These are phyloP conservation scores for Aspergillus japonicus DNA, from an alignment of 2,329 filamentous ascomycete species.

Conservation along the genomic window DNA sequence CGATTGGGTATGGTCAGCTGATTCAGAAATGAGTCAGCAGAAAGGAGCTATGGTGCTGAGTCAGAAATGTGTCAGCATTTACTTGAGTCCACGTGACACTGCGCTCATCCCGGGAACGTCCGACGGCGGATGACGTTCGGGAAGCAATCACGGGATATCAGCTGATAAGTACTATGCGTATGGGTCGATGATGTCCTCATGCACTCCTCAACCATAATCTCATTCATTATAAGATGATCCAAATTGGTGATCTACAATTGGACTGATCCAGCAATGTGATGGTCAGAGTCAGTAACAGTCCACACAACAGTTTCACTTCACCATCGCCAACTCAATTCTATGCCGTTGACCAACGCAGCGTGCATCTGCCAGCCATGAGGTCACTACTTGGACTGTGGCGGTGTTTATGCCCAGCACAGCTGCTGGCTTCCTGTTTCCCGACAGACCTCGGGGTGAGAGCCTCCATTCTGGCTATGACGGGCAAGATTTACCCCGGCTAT, in stretches of 20 bases:
- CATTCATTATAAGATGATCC: too few species aligned
- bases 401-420: not conserved
- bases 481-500: not conserved
- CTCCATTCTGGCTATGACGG: not conserved
- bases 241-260: too few species aligned
- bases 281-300: too few species aligned
- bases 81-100: not conserved
- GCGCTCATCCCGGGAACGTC: constrained; percentile 15
- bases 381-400: not conserved
- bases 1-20: constrained; percentile 7
- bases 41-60: not conserved
- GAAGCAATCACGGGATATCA: constrained; percentile 9
- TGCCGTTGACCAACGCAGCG: not conserved
- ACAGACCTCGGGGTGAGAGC: not conserved
- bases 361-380: not conserved
- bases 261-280: too few species aligned
- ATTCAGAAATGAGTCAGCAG: constrained; percentile 7
- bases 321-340: not conserved
- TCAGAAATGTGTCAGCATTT: constrained; percentile 9
- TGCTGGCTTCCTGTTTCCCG: not conserved
- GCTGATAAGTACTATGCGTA: not conserved
- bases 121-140: constrained; percentile 21
- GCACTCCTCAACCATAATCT: too few species aligned
- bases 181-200: not conserved
- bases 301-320: too few species aligned